Conservation (phyloP, 148 eudicot species). For the Gaultheria prostrata region DNA sequence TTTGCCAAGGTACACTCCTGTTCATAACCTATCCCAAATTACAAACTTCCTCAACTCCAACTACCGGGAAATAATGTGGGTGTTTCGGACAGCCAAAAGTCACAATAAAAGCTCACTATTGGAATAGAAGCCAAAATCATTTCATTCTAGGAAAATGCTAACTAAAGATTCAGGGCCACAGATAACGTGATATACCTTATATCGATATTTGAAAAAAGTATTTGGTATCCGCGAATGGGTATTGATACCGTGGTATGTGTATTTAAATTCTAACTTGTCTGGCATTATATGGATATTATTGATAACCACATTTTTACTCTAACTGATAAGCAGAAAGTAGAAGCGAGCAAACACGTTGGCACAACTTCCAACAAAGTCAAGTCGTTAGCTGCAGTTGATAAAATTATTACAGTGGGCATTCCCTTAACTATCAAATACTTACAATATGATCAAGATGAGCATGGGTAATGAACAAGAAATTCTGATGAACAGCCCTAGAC, state of each 20-base stretch:
- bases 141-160: too few relatives aligned
- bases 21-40: background rate
- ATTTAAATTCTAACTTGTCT: too few relatives aligned
- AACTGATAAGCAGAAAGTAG: background rate
- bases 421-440: constrained; percentile 12
- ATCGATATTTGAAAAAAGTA: too few relatives aligned
- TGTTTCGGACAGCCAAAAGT: background rate
- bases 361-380: too few relatives aligned
- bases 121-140: too few relatives aligned
- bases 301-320: background rate
- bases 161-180: too few relatives aligned
- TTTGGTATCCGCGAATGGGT: too few relatives aligned
- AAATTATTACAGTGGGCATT: background rate
- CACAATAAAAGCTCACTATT: background rate
- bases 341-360: background rate
- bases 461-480: constrained; percentile 85
- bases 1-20: background rate
- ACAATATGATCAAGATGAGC: constrained; percentile 98
- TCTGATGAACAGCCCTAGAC: constrained; percentile 75
- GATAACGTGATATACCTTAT: too few relatives aligned
- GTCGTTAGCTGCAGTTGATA: background rate
- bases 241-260: too few relatives aligned
- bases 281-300: too few relatives aligned
- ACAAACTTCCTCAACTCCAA: background rate
- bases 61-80: background rate